Evolutionary conservation across 495 filamentous ascomycete species (phyloP).

Genomic region (Ascobolus immersus): DNA sequence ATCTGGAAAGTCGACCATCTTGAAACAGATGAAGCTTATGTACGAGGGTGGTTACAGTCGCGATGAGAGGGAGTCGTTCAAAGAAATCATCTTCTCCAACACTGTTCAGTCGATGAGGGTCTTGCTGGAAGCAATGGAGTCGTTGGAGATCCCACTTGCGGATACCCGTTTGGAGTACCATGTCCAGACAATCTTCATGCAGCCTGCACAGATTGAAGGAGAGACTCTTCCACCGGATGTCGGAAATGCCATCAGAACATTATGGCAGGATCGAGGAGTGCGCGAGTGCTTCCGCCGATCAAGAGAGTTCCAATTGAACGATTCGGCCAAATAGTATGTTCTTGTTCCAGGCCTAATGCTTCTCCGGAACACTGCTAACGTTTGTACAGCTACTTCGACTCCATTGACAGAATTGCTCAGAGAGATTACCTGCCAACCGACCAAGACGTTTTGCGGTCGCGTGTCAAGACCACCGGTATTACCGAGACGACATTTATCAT

Average conservation of each 20-base stretch:
- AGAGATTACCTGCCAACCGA: conserved; percentile 91
- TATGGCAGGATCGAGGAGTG: conserved; percentile 88
- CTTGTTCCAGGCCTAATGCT: conserved; percentile 1
- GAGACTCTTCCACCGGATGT: conserved; percentile 87
- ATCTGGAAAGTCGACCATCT: conserved; percentile 96
- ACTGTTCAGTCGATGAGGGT: conserved; percentile 90
- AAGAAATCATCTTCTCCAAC: conserved; percentile 97
- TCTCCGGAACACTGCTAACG: conserved; percentile 16
- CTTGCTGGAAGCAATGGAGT: conserved; percentile 91
- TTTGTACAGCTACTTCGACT: conserved; percentile 67
- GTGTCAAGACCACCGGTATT: conserved; percentile 98
- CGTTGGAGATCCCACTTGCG: conserved; percentile 64
- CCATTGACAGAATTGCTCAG: conserved; percentile 71
- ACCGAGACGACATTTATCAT: conserved; percentile 98
- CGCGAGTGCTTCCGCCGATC: conserved; percentile 89
- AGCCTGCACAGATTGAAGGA: conserved; percentile 81
- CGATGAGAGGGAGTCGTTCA: conserved; percentile 61
- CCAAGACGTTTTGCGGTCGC: conserved; percentile 88
- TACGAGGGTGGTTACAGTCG: conserved; percentile 58
- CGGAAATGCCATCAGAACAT: conserved; percentile 67
- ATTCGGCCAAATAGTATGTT: conserved; percentile 90
- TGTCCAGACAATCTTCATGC: conserved; percentile 89
- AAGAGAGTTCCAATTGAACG: conserved; percentile 90
- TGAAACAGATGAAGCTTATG: conserved; percentile 97
- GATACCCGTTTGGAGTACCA: conserved; percentile 76